phyloP scores from a whole-genome alignment of 805 yeast genomes.

The Candida corydali region DNA sequence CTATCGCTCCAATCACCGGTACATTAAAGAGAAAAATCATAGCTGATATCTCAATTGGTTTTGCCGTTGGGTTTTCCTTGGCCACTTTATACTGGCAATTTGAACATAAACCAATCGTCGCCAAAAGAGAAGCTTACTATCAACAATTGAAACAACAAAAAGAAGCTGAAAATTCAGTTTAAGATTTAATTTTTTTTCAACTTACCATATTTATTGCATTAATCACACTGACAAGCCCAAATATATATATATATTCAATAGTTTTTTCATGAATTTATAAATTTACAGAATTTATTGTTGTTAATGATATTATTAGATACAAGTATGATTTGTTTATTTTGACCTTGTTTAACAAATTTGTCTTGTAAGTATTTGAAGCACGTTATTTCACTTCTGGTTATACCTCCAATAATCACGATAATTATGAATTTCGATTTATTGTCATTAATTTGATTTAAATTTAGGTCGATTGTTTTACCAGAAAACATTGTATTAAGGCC shows the following conservation, averaged over 20 bases:
- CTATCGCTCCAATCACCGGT: slow-evolving; percentile 85
- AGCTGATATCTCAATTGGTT: slow-evolving; percentile 73
- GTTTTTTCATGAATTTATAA: background rate
- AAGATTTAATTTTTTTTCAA: background rate
- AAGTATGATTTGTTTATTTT: slow-evolving; percentile 34
- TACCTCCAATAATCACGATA: slow-evolving; percentile 73
- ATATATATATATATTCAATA: background rate
- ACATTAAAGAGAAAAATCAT: slow-evolving; percentile 74
- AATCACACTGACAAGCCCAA: background rate
- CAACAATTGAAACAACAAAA: slow-evolving; percentile 72
- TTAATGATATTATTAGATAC: slow-evolving; percentile 44
- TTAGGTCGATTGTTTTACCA: slow-evolving; percentile 38
- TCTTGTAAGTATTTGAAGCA: slow-evolving; percentile 61
- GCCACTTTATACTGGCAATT: slow-evolving; percentile 81
- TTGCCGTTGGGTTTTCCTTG: slow-evolving; percentile 51
- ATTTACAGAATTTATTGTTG: slow-evolving; percentile 21
- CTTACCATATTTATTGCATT: background rate
- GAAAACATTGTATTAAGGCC: slow-evolving; percentile 35
- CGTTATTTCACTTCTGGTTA: slow-evolving; percentile 80
- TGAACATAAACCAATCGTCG: slow-evolving; percentile 72
- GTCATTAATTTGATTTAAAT: slow-evolving; percentile 21
- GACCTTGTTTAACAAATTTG: slow-evolving; percentile 24
- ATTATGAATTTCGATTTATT: slow-evolving; percentile 25
- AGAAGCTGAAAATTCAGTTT: slow-evolving; percentile 48
- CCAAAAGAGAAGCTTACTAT: slow-evolving; percentile 81